Conservation (phyloP, 208 protist genomes). For the Trypanosomatidae sp. region DNA sequence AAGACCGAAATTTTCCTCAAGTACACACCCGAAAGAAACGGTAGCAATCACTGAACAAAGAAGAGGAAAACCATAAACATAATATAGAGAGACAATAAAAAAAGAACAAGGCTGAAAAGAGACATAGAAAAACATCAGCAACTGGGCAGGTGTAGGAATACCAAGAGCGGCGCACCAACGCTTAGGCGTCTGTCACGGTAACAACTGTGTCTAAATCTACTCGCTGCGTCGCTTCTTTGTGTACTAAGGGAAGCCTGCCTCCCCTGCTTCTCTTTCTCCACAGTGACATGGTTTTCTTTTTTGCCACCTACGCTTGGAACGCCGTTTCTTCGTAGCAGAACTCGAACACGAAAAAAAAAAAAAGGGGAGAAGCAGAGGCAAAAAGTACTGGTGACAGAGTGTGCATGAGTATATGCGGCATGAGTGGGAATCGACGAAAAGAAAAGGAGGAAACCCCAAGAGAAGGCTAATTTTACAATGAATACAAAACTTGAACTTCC, state of each 20-base stretch:
- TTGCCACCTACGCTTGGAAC: not conserved
- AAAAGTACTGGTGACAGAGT: constrained; percentile 16
- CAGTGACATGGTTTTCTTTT: not conserved
- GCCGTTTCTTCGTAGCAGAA: not conserved
- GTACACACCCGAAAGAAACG: not conserved
- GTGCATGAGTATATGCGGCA: constrained; percentile 2
- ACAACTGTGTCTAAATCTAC: constrained; percentile 6
- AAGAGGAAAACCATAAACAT: constrained; percentile 2
- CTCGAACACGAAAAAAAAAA: not conserved
- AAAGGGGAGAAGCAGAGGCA: constrained; percentile 16
- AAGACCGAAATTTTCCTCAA: constrained; percentile 8
- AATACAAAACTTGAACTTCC: not conserved
- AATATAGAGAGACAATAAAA: constrained; percentile 3
- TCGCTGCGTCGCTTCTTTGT: not conserved
- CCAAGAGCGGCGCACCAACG: constrained; percentile 1
- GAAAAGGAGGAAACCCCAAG: constrained; percentile 16
- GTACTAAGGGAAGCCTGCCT: not conserved
- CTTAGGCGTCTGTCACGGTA: not conserved
- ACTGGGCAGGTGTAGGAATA: not conserved
- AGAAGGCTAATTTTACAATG: constrained; percentile 10
- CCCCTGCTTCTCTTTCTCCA: not conserved
- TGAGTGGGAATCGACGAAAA: not conserved
- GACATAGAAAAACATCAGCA: constrained; percentile 3
- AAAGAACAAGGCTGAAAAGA: constrained; percentile 4
- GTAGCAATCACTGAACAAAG: not conserved